Evolutionary conservation across 495 filamentous ascomycete genomes (phyloP).

Genomic region (Tuber calosporum): DNA sequence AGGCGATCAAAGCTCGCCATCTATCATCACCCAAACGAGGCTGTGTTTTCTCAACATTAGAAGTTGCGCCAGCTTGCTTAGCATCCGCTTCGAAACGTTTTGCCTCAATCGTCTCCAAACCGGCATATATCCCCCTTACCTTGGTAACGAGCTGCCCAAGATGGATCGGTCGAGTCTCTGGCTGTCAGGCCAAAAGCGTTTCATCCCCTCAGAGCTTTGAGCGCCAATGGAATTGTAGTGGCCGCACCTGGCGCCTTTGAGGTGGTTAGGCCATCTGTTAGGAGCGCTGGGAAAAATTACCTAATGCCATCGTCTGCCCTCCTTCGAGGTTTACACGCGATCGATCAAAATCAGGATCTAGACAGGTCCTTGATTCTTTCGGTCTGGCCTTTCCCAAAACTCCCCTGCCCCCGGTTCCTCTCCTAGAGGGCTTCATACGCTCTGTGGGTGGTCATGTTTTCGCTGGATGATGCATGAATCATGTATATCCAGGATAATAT

Average conservation of each 20-base stretch:
- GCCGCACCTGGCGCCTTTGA: not conserved
- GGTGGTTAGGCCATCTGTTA: constrained; percentile 5
- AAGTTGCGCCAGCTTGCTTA: constrained; percentile 49
- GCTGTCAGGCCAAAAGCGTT: constrained; percentile 40
- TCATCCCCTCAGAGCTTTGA: constrained; percentile 19
- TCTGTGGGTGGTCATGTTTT: no score
- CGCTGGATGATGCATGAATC: no score
- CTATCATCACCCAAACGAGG: constrained; percentile 54
- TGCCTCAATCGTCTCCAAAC: constrained; percentile 68
- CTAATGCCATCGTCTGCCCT: constrained; percentile 24
- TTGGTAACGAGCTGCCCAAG: constrained; percentile 65
- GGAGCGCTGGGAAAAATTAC: constrained; percentile 22
- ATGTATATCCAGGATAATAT: no score
- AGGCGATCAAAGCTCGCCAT: constrained; percentile 64
- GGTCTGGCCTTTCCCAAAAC: not conserved
- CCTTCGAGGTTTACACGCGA: constrained; percentile 27
- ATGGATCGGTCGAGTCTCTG: constrained; percentile 56
- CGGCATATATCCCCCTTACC: constrained; percentile 68
- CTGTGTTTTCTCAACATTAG: constrained; percentile 38
- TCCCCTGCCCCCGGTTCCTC: not conserved
- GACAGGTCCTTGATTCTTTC: not conserved
- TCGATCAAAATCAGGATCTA: constrained; percentile 33
- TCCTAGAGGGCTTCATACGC: not conserved
- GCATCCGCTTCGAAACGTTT: constrained; percentile 69
- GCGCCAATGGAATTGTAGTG: not conserved